Conservation (phyloP, 352 stramenopile species). For the Elongisporangium senticosum region DNA sequence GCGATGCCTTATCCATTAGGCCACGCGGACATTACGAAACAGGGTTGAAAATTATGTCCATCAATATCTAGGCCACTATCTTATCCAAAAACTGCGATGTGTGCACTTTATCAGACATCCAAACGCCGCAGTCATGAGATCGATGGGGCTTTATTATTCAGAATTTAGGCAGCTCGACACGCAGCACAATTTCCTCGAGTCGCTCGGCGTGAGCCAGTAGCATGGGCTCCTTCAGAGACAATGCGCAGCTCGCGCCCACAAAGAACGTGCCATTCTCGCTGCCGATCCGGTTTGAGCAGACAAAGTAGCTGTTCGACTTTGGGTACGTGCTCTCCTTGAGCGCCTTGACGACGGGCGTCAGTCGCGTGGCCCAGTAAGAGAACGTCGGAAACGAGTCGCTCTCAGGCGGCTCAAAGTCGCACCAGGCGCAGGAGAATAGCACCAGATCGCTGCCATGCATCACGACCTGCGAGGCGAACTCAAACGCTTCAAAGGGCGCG, state of each 20-base stretch:
- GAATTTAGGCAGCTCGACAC: constrained; percentile 35
- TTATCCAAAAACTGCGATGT: neutral
- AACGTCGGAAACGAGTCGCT: constrained; percentile 39
- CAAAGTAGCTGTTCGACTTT: constrained; percentile 59
- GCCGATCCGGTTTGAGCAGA: constrained; percentile 77
- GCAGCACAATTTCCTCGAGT: constrained; percentile 51
- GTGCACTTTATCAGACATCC: neutral
- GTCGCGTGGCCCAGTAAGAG: constrained; percentile 67
- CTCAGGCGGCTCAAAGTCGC: constrained; percentile 60
- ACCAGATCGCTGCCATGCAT: constrained; percentile 55
- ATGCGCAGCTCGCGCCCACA: constrained; percentile 66
- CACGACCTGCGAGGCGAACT: constrained; percentile 60
- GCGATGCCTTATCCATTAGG: constrained; percentile 69
- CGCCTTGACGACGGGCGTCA: constrained; percentile 49
- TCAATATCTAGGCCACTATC: neutral
- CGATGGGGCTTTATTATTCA: neutral
- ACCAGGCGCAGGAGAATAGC: constrained; percentile 82
- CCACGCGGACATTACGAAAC: constrained; percentile 22
- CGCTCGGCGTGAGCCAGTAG: constrained; percentile 45
- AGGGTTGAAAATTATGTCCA: neutral
- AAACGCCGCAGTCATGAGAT: neutral
- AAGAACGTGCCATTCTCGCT: constrained; percentile 78
- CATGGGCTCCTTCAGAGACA: constrained; percentile 54
- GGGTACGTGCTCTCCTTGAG: constrained; percentile 26
- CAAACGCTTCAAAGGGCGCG: constrained; percentile 55